Evolutionary conservation across 2,329 filamentous ascomycete species (phyloP).

Genomic region (Colletotrichum plurivorum): DNA sequence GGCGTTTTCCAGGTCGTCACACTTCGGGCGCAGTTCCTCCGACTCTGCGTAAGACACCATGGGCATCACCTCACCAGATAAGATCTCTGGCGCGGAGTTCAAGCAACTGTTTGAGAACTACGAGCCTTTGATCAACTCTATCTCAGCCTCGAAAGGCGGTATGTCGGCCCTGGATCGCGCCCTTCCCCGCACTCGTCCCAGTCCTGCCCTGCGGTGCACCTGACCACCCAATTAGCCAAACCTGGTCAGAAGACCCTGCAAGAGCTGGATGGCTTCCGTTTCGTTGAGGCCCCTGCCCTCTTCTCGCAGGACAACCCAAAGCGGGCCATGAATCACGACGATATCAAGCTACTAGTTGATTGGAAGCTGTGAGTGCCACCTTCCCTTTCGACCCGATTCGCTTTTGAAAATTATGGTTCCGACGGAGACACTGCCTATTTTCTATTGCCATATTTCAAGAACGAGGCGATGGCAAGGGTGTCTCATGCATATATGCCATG

Average conservation of each 20-base stretch:
- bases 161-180: slow-evolving; percentile 41
- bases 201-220: slow-evolving; percentile 29
- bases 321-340: slow-evolving; percentile 65
- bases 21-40: neutral
- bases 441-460: neutral
- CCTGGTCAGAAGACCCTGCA: slow-evolving; percentile 64
- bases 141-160: slow-evolving; percentile 63
- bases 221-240: slow-evolving; percentile 55
- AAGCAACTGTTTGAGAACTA: slow-evolving; percentile 54
- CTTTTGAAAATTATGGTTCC: neutral
- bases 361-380: slow-evolving; percentile 76
- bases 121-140: slow-evolving; percentile 54
- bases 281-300: slow-evolving; percentile 63
- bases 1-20: neutral
- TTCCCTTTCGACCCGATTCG: slow-evolving; percentile 5
- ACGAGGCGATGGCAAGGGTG: neutral
- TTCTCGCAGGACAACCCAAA: slow-evolving; percentile 56
- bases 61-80: slow-evolving; percentile 37
- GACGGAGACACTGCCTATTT: neutral
- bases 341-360: slow-evolving; percentile 73
- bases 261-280: slow-evolving; percentile 73
- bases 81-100: slow-evolving; percentile 53
- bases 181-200: slow-evolving; percentile 23
- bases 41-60: slow-evolving; percentile 3
- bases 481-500: neutral